phyloP scores from a whole-genome alignment of 2,329 filamentous ascomycete species.

The Diaporthe longicolla region DNA sequence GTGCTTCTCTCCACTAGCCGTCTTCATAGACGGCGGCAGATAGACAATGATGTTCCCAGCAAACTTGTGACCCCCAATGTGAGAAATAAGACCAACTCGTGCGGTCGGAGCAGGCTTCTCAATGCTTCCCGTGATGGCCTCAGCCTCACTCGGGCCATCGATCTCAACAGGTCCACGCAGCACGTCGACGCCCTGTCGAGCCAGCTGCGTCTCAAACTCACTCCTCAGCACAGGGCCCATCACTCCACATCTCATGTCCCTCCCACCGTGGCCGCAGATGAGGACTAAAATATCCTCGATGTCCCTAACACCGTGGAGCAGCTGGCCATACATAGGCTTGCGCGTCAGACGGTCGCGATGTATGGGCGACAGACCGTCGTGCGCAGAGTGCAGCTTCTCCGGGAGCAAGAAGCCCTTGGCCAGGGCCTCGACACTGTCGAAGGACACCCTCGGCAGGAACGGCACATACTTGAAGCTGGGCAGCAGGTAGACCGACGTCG shows the following conservation, averaged over 20 bases:
- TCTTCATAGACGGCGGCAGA: conserved; percentile 70
- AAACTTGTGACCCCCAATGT: conserved; percentile 88
- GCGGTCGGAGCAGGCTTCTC: conserved; percentile 56
- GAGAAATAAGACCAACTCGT: conserved; percentile 79
- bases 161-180: conserved; percentile 61
- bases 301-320: conserved; percentile 70
- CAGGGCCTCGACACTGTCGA: conserved; percentile 68
- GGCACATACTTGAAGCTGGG: conserved; percentile 88
- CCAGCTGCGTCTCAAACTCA: conserved; percentile 77
- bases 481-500: conserved; percentile 80
- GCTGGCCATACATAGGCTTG: conserved; percentile 66
- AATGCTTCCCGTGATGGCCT: conserved; percentile 45
- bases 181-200: conserved; percentile 63
- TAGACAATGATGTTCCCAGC: conserved; percentile 90
- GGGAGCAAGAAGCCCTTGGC: conserved; percentile 78
- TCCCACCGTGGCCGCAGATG: conserved; percentile 87
- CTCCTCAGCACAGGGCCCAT: conserved; percentile 79
- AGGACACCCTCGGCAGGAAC: conserved; percentile 74
- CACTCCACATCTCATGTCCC: conserved; percentile 86
- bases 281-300: conserved; percentile 81
- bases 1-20: conserved; percentile 60
- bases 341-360: conserved; percentile 66
- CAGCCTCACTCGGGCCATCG: conserved; percentile 49
- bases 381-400: conserved; percentile 70
- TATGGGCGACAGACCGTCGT: conserved; percentile 71